phyloP scores from a whole-genome alignment of 495 filamentous ascomycete genomes.

The Penicillium turbatum region DNA sequence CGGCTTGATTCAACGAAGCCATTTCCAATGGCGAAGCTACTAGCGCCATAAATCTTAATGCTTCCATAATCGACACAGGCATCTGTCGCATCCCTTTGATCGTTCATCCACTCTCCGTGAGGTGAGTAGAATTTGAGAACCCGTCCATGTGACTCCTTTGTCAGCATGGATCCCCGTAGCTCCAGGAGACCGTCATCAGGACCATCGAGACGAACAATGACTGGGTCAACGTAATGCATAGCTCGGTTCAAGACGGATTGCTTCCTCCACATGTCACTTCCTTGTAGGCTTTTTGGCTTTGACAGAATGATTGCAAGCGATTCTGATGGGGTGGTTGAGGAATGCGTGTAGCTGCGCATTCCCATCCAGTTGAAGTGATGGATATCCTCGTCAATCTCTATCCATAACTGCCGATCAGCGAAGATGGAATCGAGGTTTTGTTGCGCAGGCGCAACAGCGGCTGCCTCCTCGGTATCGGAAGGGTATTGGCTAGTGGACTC shows the following conservation, averaged over 20 bases:
- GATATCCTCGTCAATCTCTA: not conserved
- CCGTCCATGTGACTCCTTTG: conserved; percentile 13
- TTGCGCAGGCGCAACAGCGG: not conserved
- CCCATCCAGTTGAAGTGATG: conserved; percentile 40
- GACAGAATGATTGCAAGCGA: conserved; percentile 30
- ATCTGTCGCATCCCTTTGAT: not conserved
- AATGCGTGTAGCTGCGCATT: conserved; percentile 11
- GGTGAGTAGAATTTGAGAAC: conserved; percentile 25
- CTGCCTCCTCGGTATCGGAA: not conserved
- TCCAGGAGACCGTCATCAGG: not conserved
- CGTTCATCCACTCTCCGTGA: conserved; percentile 25
- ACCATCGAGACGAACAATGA: conserved; percentile 15
- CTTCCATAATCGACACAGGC: conserved; percentile 4
- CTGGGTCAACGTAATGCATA: conserved; percentile 22
- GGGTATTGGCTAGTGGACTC: too few relatives aligned
- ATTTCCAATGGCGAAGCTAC: conserved; percentile 12
- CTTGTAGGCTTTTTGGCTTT: conserved; percentile 13
- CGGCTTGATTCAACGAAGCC: conserved; percentile 8
- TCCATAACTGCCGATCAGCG: not conserved
- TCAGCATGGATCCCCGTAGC: conserved; percentile 11
- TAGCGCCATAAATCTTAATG: not conserved
- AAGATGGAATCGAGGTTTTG: not conserved
- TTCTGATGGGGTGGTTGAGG: conserved; percentile 25
- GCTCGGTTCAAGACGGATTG: conserved; percentile 16
- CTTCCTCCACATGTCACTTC: conserved; percentile 7